Base-by-base conservation (phyloP, 768 basidiomycete species). In the Roridomyces roridus region DNA sequence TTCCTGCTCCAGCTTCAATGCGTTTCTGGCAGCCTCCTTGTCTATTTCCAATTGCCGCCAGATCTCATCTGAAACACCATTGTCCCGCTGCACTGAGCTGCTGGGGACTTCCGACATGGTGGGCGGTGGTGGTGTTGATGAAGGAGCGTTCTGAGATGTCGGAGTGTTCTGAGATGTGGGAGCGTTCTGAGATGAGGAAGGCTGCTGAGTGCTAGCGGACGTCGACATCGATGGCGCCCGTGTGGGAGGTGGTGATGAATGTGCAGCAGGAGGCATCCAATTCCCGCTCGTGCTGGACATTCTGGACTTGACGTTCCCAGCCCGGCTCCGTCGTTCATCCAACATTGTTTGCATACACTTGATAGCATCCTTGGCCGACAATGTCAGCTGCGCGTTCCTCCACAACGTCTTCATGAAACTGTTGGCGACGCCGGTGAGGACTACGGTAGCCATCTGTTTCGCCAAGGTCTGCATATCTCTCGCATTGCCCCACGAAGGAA, bases 401-500 rank as follows among this genome's bases (percentile, higher is more conserved):
- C 48, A 49, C 3, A 49, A 18, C 23, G 37, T n/a, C 26, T 49
- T 49, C 24, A 5, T 10, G 8, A 40, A 37, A n/a, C 46, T 36
- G 24, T 29, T 28, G 4, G 48, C 48, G n/a, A 49, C 12, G 2
- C 36, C n/a, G 2, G 36, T 40, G 2, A 49, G 15, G 23, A 40
- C 48, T 40, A 4, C 18, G 28, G 37, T 7, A 14, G 48, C 21
- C 48, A 49, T 49, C 26, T 49, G 37, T 37, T 24, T 49, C 0
- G 81, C 70, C 8, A 87, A 68, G 0, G 82, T 82, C 45, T 81
- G 72, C 65, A 88, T 75, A 56, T 89, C 87, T 11, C 86, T 77
- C 2, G 85, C 88, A 46, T 89, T 89, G 11, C 86, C 88, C 88
- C 88, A 89, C 2, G 80, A 80, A 6, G 77, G 71, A 1, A 87